Conservation (phyloP, 192 early-diverging fungal genomes). For the Pilaira anomala region DNA sequence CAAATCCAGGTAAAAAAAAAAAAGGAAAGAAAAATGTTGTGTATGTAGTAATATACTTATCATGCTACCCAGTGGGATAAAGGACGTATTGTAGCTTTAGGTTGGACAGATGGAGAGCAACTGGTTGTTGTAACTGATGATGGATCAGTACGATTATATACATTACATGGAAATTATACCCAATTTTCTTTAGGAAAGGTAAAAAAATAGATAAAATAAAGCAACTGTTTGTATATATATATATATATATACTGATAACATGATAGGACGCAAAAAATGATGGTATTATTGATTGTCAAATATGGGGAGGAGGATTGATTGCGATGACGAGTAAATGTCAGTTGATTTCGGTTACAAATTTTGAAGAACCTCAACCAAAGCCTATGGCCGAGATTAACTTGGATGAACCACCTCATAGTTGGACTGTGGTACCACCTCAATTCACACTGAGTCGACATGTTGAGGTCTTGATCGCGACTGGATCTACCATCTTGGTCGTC, state of each 20-base stretch:
- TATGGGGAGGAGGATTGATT: constrained; percentile 92
- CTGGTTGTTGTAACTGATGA: constrained; percentile 86
- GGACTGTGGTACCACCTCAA: constrained; percentile 89
- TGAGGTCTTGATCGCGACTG: constrained; percentile 80
- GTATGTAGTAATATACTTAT: neutral
- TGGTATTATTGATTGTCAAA: constrained; percentile 77
- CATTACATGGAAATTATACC: constrained; percentile 75
- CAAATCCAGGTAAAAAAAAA: constrained; percentile 68
- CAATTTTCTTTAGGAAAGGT: constrained; percentile 82
- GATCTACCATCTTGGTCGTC: constrained; percentile 75
- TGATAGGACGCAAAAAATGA: constrained; percentile 73
- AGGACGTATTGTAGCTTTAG: constrained; percentile 83
- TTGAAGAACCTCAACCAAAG: constrained; percentile 80
- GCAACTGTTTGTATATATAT: neutral
- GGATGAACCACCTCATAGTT: constrained; percentile 70
- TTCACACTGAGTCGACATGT: constrained; percentile 83
- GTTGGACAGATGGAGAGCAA: constrained; percentile 87
- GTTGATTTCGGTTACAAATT: constrained; percentile 80
- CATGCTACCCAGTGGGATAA: constrained; percentile 71
- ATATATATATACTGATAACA: neutral
- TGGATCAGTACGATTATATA: constrained; percentile 78
- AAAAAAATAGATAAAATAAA: too few relatives aligned
- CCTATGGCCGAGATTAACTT: constrained; percentile 70
- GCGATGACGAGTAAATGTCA: constrained; percentile 82
- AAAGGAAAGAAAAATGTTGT: neutral